These are phyloP conservation scores for Flagelloscypha sp. DNA, from an alignment of 768 basidiomycete genomes.

Conservation along the genomic window DNA sequence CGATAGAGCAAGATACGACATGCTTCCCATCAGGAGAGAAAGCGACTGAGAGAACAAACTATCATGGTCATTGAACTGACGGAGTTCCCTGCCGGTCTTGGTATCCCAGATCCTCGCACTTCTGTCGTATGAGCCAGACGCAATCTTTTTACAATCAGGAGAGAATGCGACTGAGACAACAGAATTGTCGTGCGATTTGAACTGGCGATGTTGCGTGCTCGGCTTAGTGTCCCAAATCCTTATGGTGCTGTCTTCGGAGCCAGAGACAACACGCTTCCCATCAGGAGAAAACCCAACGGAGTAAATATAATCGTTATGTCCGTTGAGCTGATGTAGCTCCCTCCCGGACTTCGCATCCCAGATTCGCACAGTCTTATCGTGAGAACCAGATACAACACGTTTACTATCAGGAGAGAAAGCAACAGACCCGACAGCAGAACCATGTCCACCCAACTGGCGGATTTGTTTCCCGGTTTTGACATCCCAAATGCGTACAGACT, in stretches of 20 bases:
- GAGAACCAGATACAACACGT: conserved; percentile 1
- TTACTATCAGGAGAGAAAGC: conserved; percentile 5
- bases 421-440: neutral
- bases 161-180: conserved; percentile 79
- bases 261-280: conserved; percentile 1
- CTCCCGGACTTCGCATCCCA: neutral
- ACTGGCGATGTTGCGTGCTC: conserved; percentile 39
- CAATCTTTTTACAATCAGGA: conserved; percentile 73
- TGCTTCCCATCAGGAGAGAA: conserved; percentile 57
- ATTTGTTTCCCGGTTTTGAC: neutral
- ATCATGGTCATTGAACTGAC: too few relatives aligned
- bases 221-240: conserved; percentile 19
- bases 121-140: conserved; percentile 87
- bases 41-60: conserved; percentile 79
- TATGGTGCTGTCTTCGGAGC: conserved; percentile 1
- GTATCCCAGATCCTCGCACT: conserved; percentile 83
- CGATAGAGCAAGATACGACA: conserved; percentile 1
- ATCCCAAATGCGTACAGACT: conserved; percentile 1
- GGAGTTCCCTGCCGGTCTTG: too few relatives aligned
- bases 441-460: neutral
- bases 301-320: neutral
- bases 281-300: conserved; percentile 5
- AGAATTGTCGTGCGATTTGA: conserved; percentile 44
- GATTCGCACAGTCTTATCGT: conserved; percentile 2
- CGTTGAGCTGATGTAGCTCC: neutral